Percentiles rank a stretch among this genome's conserved stretches.
Evolutionary conservation across 352 stramenopile species (phyloP).

Genomic region (Phytopythium helicoides): DNA sequence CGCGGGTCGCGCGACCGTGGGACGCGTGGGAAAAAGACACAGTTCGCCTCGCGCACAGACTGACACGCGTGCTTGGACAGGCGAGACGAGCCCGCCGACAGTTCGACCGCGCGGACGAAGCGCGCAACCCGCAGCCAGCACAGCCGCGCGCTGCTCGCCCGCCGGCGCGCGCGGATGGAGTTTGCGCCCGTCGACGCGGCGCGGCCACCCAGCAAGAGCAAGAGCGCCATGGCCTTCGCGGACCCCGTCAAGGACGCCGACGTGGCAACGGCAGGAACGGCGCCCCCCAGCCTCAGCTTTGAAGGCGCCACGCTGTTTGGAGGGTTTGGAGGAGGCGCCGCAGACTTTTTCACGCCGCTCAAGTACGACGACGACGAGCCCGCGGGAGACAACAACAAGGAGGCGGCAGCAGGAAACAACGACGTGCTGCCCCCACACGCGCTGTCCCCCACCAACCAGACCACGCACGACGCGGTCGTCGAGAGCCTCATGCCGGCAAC

Average conservation of each 20-base stretch:
- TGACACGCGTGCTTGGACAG: too few relatives aligned
- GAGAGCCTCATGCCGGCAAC: background rate
- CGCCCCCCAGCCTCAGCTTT: slow-evolving; percentile 25
- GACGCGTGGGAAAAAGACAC: too few relatives aligned
- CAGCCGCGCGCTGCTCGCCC: too few relatives aligned
- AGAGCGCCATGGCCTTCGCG: slow-evolving; percentile 6
- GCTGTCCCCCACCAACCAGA: slow-evolving; percentile 48
- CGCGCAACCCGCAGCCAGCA: too few relatives aligned
- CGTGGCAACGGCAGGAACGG: slow-evolving; percentile 1
- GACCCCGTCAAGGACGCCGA: background rate
- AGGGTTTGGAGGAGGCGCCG: slow-evolving; percentile 30
- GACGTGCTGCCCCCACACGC: slow-evolving; percentile 24
- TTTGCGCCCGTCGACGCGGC: background rate
- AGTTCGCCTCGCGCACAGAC: too few relatives aligned
- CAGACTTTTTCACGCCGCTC: slow-evolving; percentile 47
- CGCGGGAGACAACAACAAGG: background rate
- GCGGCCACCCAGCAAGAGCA: slow-evolving; percentile 5
- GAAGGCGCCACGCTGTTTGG: slow-evolving; percentile 43
- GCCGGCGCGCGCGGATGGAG: slow-evolving; percentile 2
- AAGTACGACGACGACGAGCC: slow-evolving; percentile 40
- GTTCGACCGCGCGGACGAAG: too few relatives aligned
- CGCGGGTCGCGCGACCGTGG: too few relatives aligned
- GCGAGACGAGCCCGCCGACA: too few relatives aligned
- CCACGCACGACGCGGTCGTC: slow-evolving; percentile 17
- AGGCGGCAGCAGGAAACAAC: slow-evolving; percentile 20